Evolutionary conservation across 768 basidiomycete species (phyloP), one percentile per base, ranked within the genome.

Genomic region (Multifurca ochricompacta): DNA sequence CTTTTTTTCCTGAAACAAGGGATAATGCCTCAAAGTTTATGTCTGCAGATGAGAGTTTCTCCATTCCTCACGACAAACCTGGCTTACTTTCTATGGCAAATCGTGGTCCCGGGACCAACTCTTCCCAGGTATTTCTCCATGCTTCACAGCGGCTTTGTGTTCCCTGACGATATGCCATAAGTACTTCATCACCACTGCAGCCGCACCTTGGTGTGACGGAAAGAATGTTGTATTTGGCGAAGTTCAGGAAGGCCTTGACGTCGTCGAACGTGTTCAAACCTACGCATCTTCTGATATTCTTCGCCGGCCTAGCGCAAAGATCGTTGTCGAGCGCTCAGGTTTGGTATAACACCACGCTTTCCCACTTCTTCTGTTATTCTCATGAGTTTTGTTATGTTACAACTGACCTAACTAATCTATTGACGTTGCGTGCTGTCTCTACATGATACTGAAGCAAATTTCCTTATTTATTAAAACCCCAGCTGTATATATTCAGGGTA

Each of bases 51-150:
- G 85, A 89, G 71, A 88, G 82, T 72, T 90, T 89, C 69, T 66
- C 73, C 52, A 66, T 79, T 53, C 75, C 73, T 57, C 88, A 90
- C 67, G 68, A 70, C 61, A 79, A 77, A 63, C 78, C 82, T 8
- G 83, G 78, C 63, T 69, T 87, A 19, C 76, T 91, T 59, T 86
- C 85, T 37, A 89, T 90, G 87, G 94, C 94, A 35, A 96, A 89
- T 62, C 88, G 91, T 32, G 91, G 91, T 46, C 73, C 73, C 1
- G 79, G 86, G 70, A 88, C 87, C 35, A 89, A 88, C 54, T 87
- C 90, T 32, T 90, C 87, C 13, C 88, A 88, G 68, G 79, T 82
- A 48, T 51, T 72, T 60, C 1, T 25, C 16, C 16, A 7, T 27
- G 23, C 27, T 21, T 35, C 16, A 6, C 32, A 10, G 18, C 8